phyloP scores from a whole-genome alignment of 805 yeast species.

The Debaryomyces maramus region DNA sequence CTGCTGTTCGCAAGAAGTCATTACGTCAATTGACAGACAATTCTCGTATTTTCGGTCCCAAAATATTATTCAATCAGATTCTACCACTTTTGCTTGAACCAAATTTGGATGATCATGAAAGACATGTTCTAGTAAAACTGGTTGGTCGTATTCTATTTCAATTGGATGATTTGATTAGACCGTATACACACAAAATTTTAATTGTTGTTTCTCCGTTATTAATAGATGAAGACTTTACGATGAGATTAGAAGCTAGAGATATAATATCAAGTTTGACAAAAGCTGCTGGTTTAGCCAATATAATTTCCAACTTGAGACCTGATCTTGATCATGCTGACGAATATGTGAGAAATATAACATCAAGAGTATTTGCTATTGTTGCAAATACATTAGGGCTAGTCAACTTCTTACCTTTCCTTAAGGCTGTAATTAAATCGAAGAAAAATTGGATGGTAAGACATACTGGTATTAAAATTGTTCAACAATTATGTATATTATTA shows the following conservation, averaged over 20 bases:
- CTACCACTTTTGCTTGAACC: slow-evolving; percentile 76
- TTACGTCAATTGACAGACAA: slow-evolving; percentile 64
- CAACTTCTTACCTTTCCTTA: slow-evolving; percentile 71
- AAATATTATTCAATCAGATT: slow-evolving; percentile 63
- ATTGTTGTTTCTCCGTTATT: slow-evolving; percentile 76
- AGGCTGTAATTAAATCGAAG: slow-evolving; percentile 74
- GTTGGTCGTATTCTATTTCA: slow-evolving; percentile 66
- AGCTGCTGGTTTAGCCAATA: slow-evolving; percentile 78
- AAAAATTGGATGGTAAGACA: slow-evolving; percentile 82
- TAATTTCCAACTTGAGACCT: slow-evolving; percentile 77
- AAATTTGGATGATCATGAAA: slow-evolving; percentile 73
- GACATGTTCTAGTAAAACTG: slow-evolving; percentile 78
- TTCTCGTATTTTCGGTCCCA: slow-evolving; percentile 68
- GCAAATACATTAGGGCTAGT: slow-evolving; percentile 77
- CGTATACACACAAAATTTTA: slow-evolving; percentile 70
- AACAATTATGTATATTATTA: slow-evolving; percentile 65
- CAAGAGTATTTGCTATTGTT: slow-evolving; percentile 81
- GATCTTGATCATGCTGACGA: slow-evolving; percentile 85
- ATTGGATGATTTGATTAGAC: slow-evolving; percentile 64
- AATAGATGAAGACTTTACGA: slow-evolving; percentile 73
- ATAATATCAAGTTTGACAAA: slow-evolving; percentile 71
- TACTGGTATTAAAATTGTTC: slow-evolving; percentile 76
- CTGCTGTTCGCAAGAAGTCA: slow-evolving; percentile 64
- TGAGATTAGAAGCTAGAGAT: slow-evolving; percentile 78
- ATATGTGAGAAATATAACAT: slow-evolving; percentile 69